Base-by-base conservation (phyloP, 257 asterid species). In the Solanum lycopersicoides region DNA sequence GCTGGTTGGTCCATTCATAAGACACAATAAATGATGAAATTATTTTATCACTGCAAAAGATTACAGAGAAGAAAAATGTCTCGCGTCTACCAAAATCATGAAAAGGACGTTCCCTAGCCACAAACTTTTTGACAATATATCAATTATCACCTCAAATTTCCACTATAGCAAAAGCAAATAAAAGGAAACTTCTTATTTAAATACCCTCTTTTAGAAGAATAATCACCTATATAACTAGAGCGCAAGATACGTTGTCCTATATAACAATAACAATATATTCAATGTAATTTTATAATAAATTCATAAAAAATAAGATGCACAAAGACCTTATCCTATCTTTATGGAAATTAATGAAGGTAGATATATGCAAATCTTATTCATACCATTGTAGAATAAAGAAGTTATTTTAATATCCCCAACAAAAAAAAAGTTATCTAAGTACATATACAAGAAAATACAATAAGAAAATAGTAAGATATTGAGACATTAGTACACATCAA, bases 381-480 rank as follows among this genome's bases (percentile, higher is more conserved):
- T 4, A n/a, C 0, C 16, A 11, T 65, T 25, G 5, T 65, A 8
- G 2, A 7, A 5, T 10, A 4, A 0, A 2, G 3, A 65, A 0
- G 1, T 63, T 63, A 21, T 66, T 66, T 5, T 3, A 4, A 23
- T 63, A 23, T 0, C 3, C 2, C 0, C 20, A 1, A 25, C 1
- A 9, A 25, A 12, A 25, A 5, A n/a, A 11, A 23, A 3, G 12
- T 23, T 63, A n/a, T n/a, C 3, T 4, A 65, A 4, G 1, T n/a
- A 65, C 4, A 13, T 1, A 65, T 65, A 11, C 7, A n/a, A 65
- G 1, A 59, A n/a, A 65, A 11, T 12, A 25, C 5, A 2, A 65
- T 5, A n/a, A 65, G 1, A n/a, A 59, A 3, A 59, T 20, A 59
- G 21, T 59, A 21, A 6, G 47, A 44, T 44, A 44, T 44, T 44